phyloP scores from a whole-genome alignment of 805 yeast genomes.

The Ogataea sp. region DNA sequence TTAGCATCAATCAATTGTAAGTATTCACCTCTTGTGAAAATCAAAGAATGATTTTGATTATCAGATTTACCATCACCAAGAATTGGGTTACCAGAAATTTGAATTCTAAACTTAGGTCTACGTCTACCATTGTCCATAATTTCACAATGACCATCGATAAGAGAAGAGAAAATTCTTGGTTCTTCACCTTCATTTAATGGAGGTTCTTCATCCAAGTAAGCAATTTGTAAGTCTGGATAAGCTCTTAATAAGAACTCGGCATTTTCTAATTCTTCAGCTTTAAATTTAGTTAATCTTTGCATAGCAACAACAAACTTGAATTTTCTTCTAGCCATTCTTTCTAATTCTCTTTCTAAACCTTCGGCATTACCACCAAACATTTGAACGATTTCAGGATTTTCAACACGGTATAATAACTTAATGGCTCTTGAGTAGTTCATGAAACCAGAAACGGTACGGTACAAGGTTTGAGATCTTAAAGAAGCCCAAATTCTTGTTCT shows the following conservation, averaged over 20 bases:
- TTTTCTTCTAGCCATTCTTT: slow-evolving; percentile 79
- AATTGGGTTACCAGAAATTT: slow-evolving; percentile 77
- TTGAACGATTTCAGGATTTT: slow-evolving; percentile 91
- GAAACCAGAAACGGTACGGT: slow-evolving; percentile 96
- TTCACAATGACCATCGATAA: slow-evolving; percentile 77
- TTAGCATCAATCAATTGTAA: slow-evolving; percentile 80
- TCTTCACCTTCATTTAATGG: slow-evolving; percentile 64
- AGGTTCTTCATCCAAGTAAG: slow-evolving; percentile 91
- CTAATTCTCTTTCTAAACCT: slow-evolving; percentile 90
- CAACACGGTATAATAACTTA: slow-evolving; percentile 87
- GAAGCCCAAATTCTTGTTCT: slow-evolving; percentile 99
- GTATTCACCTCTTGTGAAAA: slow-evolving; percentile 80
- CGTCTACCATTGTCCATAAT: slow-evolving; percentile 64
- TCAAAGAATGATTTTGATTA: slow-evolving; percentile 75
- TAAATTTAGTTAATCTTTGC: slow-evolving; percentile 74
- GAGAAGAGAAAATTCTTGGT: slow-evolving; percentile 64
- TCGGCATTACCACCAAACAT: slow-evolving; percentile 99
- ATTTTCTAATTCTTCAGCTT: slow-evolving; percentile 67
- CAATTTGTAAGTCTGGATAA: slow-evolving; percentile 81
- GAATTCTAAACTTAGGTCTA: slow-evolving; percentile 69
- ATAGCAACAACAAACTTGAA: slow-evolving; percentile 76
- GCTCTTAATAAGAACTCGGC: slow-evolving; percentile 77
- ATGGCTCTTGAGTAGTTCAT: slow-evolving; percentile 98
- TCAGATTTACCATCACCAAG: slow-evolving; percentile 87
- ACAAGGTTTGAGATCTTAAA: slow-evolving; percentile 89